phyloP scores from a whole-genome alignment of 2,329 filamentous ascomycete genomes.

The Fusarium continuum region DNA sequence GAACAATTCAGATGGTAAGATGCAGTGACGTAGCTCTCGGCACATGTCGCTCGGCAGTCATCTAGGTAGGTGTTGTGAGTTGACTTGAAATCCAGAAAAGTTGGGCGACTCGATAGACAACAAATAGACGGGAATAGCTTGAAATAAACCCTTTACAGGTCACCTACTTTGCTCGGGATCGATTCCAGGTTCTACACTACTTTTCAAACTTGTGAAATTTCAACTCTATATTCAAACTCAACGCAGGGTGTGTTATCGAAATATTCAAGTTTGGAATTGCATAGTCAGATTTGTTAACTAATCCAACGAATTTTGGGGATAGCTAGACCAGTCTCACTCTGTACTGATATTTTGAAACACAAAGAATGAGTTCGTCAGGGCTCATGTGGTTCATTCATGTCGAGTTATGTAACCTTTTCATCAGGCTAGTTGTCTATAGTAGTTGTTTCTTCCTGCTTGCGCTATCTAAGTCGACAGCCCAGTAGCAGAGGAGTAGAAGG shows the following conservation, averaged over 20 bases:
- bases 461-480: neutral
- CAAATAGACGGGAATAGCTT: neutral
- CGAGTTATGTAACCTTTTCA: neutral
- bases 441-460: neutral
- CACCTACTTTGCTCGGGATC: neutral
- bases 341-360: too few species aligned
- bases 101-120: neutral
- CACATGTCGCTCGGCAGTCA: constrained; percentile 12
- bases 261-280: too few species aligned
- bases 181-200: neutral
- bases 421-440: neutral
- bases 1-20: neutral
- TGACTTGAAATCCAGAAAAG: neutral
- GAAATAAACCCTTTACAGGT: too few species aligned
- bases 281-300: too few species aligned
- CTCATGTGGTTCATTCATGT: neutral
- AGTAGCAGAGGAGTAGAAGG: neutral
- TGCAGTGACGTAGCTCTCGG: constrained; percentile 16
- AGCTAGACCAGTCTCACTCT: too few species aligned
- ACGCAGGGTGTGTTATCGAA: too few species aligned
- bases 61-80: neutral
- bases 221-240: neutral
- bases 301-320: too few species aligned
- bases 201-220: neutral
- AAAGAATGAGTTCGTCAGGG: too few species aligned